phyloP scores from a whole-genome alignment of 805 yeast species.

The Ogataea saltuana region DNA sequence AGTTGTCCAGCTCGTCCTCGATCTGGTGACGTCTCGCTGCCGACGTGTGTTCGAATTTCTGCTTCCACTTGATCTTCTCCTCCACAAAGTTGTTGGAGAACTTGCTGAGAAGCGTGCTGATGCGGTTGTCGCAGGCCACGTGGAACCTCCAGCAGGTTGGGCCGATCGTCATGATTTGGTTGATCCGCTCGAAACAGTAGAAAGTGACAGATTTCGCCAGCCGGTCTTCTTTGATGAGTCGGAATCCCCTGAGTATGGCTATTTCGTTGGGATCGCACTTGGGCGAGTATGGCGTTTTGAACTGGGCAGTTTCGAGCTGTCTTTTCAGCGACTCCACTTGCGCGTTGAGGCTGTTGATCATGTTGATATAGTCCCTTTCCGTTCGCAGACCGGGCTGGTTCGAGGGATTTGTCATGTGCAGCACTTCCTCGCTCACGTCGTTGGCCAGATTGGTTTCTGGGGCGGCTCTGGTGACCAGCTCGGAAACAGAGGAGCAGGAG shows the following conservation, averaged over 20 bases:
- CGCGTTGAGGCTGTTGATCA: not conserved
- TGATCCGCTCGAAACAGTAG: not conserved
- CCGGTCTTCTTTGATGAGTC: not conserved
- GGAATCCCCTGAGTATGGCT: not conserved
- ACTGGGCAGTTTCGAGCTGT: no score
- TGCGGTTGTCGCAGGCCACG: slow-evolving; percentile 12
- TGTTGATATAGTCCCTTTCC: not conserved
- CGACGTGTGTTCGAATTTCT: slow-evolving; percentile 5
- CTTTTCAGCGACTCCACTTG: not conserved
- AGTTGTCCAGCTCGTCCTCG: not conserved
- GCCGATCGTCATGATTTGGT: slow-evolving; percentile 7
- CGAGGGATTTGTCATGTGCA: no score
- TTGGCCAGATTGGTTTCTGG: no score
- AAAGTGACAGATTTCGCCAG: not conserved
- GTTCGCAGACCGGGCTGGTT: no score
- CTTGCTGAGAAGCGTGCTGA: slow-evolving; percentile 7
- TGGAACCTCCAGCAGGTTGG: slow-evolving; percentile 23
- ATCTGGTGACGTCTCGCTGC: not conserved
- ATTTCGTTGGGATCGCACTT: not conserved
- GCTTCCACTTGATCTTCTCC: slow-evolving; percentile 21
- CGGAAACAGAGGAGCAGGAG: not conserved
- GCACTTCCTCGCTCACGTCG: no score
- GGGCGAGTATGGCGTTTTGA: not conserved
- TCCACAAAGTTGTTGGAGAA: slow-evolving; percentile 7
- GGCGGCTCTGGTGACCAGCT: not conserved